Evolutionary conservation across 2,329 filamentous ascomycete genomes (phyloP), one percentile per base, ranked within the genome.

Genomic region (Penicillium hesseltinei): DNA sequence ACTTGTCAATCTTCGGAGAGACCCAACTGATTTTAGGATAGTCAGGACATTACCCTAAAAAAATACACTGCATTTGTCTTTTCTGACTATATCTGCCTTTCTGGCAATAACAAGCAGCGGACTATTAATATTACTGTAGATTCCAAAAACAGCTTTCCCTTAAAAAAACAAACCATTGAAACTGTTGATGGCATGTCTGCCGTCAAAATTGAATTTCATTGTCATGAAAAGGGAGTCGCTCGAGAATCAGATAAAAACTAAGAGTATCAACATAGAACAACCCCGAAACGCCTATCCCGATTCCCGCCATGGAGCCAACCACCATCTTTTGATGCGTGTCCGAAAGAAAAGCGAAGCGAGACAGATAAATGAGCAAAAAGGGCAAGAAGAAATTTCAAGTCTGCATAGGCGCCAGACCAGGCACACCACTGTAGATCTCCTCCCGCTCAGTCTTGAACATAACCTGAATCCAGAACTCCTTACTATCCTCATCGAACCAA

Each of bases 391-490:
- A 25, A 11, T 6, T 35, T 70, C 61, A 75, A 60, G 62, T 67
- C 62, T 68, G 71, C 67, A 70, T 69, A 21, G 84, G 82, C 15
- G 84, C 85, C 70, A 88, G 73, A 56, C 86, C 86, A 36, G 86
- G 86, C 43, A 88, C 86, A 66, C 84, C 84, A 67, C 81, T 84
- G 67, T 86, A 97, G 59, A 92, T 83, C 82, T 97, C 93, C 78
- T 97, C 94, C 62, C 94, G 86, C 81, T 99, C 94, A 39, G 94
- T 97, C 84, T 97, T 94, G 79, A 97, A 99, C 81, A 97, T 90
- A 64, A 99, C 84, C 81, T 97, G 94, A 40, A 97, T 85, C 91
- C 92, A 97, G 73, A 95, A 99, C 80, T 97, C 93, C 81, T 95
- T 96, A 62, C 88, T 87, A 74, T 99, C 94, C 59, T 89, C 88